Conservation (phyloP, 164 flowering plant species). For the Liriodendron chinense region DNA sequence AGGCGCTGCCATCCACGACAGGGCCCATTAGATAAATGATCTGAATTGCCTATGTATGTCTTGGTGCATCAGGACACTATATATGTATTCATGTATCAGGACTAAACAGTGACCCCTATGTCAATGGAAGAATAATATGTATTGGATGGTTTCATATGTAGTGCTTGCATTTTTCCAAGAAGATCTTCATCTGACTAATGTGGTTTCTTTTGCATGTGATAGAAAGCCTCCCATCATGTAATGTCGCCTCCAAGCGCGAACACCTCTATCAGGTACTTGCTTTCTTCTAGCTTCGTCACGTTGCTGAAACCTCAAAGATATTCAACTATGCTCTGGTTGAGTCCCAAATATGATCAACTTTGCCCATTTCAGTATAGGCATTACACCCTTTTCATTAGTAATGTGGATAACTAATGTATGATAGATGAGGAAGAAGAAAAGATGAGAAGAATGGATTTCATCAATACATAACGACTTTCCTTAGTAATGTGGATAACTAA, state of each 20-base stretch:
- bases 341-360: too few relatives aligned
- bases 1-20: not conserved
- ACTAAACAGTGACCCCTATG: not conserved
- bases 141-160: not conserved
- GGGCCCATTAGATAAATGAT: too few relatives aligned
- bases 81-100: not conserved
- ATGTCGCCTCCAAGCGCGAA: slow-evolving; percentile 77
- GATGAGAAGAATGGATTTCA: too few relatives aligned
- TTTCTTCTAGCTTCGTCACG: not conserved
- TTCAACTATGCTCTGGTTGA: too few relatives aligned
- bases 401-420: too few relatives aligned
- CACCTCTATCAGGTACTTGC: slow-evolving; percentile 80
- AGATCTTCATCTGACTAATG: not conserved
- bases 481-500: too few relatives aligned
- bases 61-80: not conserved
- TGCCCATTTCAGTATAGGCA: too few relatives aligned
- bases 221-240: slow-evolving; percentile 74
- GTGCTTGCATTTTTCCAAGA: not conserved
- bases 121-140: not conserved
- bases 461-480: too few relatives aligned
- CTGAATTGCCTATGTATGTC: not conserved
- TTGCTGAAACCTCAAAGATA: too few relatives aligned
- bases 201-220: slow-evolving; percentile 7
- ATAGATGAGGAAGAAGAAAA: too few relatives aligned
- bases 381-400: too few relatives aligned